Evolutionary conservation across 139 green algal genomes (phyloP).

Genomic region (Picochlorum sp.): DNA sequence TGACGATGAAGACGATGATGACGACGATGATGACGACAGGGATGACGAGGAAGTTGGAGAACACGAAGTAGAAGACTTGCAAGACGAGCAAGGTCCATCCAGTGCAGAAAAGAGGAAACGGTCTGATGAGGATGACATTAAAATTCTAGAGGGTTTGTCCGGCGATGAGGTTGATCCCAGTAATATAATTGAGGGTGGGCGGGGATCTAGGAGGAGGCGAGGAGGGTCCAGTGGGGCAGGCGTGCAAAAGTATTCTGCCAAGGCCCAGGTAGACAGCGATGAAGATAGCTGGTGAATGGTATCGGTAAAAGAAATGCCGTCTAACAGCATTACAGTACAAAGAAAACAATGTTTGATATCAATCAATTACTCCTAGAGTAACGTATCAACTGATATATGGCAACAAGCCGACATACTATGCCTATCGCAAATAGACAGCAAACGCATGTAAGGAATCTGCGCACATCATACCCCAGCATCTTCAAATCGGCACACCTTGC

Average conservation of each 20-base stretch:
- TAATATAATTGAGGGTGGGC: conserved; percentile 17
- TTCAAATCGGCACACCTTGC: conserved; percentile 43
- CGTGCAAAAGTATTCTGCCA: conserved; percentile 10
- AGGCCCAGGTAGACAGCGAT: conserved; percentile 24
- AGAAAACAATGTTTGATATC: too few species aligned
- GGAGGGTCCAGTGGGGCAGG: background rate
- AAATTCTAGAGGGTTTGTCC: conserved; percentile 12
- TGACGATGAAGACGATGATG: background rate
- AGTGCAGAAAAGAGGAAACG: conserved; percentile 7
- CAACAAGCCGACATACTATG: background rate
- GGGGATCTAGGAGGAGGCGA: conserved; percentile 10
- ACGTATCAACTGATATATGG: background rate
- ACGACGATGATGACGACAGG: conserved; percentile 3
- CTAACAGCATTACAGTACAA: too few species aligned
- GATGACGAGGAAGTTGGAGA: background rate
- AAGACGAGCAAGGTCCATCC: conserved; percentile 1
- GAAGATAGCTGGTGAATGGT: conserved; percentile 28
- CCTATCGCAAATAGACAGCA: conserved; percentile 25
- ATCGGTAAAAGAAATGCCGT: too few species aligned
- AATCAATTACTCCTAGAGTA: background rate
- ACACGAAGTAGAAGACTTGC: background rate
- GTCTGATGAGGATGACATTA: background rate
- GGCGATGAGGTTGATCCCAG: conserved; percentile 27
- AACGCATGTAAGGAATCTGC: conserved; percentile 20
- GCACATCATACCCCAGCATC: conserved; percentile 27